phyloP scores from a whole-genome alignment of 257 asterid species.

The Solanum infundibuliforme region DNA sequence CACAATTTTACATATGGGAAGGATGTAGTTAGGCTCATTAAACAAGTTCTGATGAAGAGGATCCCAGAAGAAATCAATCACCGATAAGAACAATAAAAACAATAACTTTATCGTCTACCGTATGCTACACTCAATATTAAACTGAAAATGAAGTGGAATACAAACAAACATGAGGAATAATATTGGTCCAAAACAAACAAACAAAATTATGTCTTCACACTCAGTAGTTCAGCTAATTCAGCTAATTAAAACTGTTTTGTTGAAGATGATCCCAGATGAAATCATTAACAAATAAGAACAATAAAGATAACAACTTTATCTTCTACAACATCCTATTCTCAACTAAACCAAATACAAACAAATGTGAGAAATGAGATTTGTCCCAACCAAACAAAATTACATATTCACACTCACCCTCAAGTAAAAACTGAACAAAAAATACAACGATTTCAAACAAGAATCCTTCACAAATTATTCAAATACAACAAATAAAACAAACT shows the following conservation, averaged over 20 bases:
- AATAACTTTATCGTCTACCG: not conserved
- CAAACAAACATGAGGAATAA: not conserved
- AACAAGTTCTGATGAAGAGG: not conserved
- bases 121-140: not conserved
- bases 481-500: not conserved
- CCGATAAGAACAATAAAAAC: not conserved
- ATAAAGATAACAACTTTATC: not conserved
- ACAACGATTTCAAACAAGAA: not conserved
- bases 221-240: not conserved
- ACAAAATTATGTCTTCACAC: not conserved
- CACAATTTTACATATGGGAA: not conserved
- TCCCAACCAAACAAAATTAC: not conserved
- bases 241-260: not conserved
- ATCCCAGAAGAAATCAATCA: not conserved
- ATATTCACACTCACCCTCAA: not conserved
- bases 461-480: not conserved
- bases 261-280: not conserved
- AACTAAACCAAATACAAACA: not conserved
- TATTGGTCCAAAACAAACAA: not conserved
- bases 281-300: not conserved
- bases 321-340: not conserved
- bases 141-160: not conserved
- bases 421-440: not conserved
- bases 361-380: not conserved
- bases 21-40: not conserved